Conservation (phyloP, 1,284 basidiomycete species). For the Ustilago xerochloae region DNA sequence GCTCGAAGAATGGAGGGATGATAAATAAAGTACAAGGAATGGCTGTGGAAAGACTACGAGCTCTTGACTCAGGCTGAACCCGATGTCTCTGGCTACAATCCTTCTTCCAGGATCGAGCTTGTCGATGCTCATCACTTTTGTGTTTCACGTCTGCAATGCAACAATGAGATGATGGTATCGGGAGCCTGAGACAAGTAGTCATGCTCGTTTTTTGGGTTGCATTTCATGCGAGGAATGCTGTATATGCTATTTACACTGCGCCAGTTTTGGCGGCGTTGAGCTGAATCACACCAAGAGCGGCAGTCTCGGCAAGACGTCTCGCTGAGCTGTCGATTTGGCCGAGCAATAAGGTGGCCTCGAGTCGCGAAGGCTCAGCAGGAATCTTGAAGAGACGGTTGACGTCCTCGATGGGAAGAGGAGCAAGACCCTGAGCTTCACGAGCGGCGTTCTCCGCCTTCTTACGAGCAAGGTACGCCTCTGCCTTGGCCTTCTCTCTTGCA, state of each 20-base stretch:
- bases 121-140: too few species aligned
- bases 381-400: constrained; percentile 77
- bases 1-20: too few species aligned
- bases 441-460: constrained; percentile 85
- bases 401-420: constrained; percentile 75
- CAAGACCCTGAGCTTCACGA: constrained; percentile 84
- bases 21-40: too few species aligned
- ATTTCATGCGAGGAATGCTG: constrained; percentile 3
- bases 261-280: constrained; percentile 64
- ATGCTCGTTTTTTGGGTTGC: constrained; percentile 17
- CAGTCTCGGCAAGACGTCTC: constrained; percentile 67
- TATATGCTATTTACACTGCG: constrained; percentile 38
- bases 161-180: constrained; percentile 15
- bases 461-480: constrained; percentile 74
- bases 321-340: constrained; percentile 69
- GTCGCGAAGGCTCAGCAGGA: constrained; percentile 85
- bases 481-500: constrained; percentile 83
- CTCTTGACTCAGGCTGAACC: too few species aligned
- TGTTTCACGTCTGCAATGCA: constrained; percentile 1
- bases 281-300: constrained; percentile 71
- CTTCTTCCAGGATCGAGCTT: too few species aligned
- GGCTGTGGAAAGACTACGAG: too few species aligned
- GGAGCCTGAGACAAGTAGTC: constrained; percentile 12
- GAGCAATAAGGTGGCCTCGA: constrained; percentile 80
- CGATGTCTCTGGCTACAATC: too few species aligned